Evolutionary conservation across 148 eudicot genomes (phyloP).

Genomic region (Vaccinium corymbosum): DNA sequence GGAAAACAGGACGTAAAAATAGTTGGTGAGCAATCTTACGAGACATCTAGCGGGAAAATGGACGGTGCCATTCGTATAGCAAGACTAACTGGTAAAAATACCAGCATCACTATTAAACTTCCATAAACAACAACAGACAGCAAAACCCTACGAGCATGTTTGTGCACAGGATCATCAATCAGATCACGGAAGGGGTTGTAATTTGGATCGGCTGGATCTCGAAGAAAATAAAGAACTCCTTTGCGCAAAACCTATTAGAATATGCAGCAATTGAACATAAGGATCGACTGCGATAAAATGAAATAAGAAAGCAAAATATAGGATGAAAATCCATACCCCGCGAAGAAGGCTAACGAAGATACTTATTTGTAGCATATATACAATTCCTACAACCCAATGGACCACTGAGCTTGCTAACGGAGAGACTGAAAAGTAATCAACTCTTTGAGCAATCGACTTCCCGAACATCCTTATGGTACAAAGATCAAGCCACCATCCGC

Average conservation of each 20-base stretch:
- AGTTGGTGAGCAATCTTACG: slow-evolving; percentile 48
- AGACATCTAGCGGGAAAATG: slow-evolving; percentile 82
- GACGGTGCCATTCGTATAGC: slow-evolving; percentile 86
- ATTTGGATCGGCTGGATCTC: slow-evolving; percentile 98
- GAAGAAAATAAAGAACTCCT: slow-evolving; percentile 94
- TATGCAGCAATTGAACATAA: neutral
- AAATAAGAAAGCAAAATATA: neutral
- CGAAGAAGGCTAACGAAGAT: slow-evolving; percentile 97
- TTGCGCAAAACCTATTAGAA: slow-evolving; percentile 69
- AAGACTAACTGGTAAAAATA: slow-evolving; percentile 86
- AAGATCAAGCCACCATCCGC: slow-evolving; percentile 98
- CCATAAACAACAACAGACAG: slow-evolving; percentile 89
- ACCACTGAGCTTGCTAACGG: slow-evolving; percentile 86
- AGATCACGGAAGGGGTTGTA: slow-evolving; percentile 94
- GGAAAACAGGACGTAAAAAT: neutral
- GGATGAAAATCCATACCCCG: slow-evolving; percentile 50
- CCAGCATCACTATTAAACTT: slow-evolving; percentile 89
- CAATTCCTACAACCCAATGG: slow-evolving; percentile 95
- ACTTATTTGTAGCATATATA: slow-evolving; percentile 88
- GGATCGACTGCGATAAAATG: neutral
- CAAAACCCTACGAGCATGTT: slow-evolving; percentile 91
- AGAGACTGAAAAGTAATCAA: slow-evolving; percentile 76
- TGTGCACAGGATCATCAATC: slow-evolving; percentile 94
- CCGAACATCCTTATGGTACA: slow-evolving; percentile 95
- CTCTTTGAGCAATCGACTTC: slow-evolving; percentile 78